Base-by-base conservation (phyloP, 371 early-diverging fungal genomes). In the Rhizopus arrhizus region DNA sequence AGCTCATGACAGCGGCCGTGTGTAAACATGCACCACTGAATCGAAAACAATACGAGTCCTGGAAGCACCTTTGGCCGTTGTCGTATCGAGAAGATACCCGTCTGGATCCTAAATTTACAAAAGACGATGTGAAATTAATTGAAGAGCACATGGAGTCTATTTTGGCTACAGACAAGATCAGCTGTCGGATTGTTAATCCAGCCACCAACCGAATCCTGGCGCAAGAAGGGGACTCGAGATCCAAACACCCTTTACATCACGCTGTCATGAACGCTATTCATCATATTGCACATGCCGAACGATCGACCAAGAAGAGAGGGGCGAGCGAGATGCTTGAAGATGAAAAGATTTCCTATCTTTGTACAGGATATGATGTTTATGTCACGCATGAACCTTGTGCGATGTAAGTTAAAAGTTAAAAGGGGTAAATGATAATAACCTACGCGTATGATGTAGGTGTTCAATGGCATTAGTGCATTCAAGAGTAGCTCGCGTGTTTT, bases 401-500 rank as follows among this genome's bases (percentile, higher is more conserved):
- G 46, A 88, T 86, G 88, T 84, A 75, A 70, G 73, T 28, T 29
- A 32, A 22, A 36, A 36, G 9, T 46, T 10, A 35, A 38, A 10
- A 31, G 43, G 2, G 15, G 5, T 11, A 5, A 38, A 43, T 43
- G 15, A n/a, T 43, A n/a, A 43, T 15, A 43, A 43, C 9, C 2
- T 36, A 41, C 22, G n/a, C 28, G 36, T 40, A 13, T 33, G 22
- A 22, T 55, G 57, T 61, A 87, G 88, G 86, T 90, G 92, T 64
- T 72, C 89, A 3, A 91, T 91, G 92, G 90, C 88, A 0, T 63
- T 91, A 15, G 83, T 91, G 5, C 92, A 91, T 73, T 91, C 92
- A 4, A 80, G 92, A 13, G 81, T 91, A 22, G 81, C 83, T 6
- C 83, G 90, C 15, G 92, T 91, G 6, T 90, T 90, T 69, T 91